Percentiles rank a stretch among this genome's conserved stretches.
Conservation (phyloP, 2,329 filamentous ascomycete species). For the Pseudofabraea citricarpa region DNA sequence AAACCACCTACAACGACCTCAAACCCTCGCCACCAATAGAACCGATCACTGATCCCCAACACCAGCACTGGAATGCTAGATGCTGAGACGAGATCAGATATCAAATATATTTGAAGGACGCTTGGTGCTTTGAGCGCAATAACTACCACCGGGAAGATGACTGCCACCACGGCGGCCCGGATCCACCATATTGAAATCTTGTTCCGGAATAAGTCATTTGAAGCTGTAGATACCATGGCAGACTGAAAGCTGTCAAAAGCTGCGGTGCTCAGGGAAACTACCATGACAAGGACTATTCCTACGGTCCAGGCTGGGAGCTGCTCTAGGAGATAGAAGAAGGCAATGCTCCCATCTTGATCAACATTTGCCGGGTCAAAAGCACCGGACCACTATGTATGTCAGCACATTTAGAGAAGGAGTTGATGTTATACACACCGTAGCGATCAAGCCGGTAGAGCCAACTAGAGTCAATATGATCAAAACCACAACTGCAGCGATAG, state of each 20-base stretch:
- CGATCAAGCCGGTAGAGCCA: conserved; percentile 67
- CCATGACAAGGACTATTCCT: conserved; percentile 76
- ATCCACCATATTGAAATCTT: conserved; percentile 71
- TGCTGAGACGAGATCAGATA: conserved; percentile 74
- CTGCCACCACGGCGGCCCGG: conserved; percentile 60
- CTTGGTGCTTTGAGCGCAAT: conserved; percentile 70
- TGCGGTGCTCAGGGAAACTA: conserved; percentile 69
- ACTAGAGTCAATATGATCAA: conserved; percentile 69
- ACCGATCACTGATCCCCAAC: conserved; percentile 61
- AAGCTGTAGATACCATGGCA: conserved; percentile 79
- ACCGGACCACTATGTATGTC: conserved; percentile 56
- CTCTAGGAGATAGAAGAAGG: conserved; percentile 71
- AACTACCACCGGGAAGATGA: conserved; percentile 71
- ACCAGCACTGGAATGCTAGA: conserved; percentile 70
- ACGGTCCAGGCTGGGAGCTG: conserved; percentile 76
- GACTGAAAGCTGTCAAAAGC: conserved; percentile 78
- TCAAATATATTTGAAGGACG: conserved; percentile 77
- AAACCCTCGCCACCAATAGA: conserved; percentile 74
- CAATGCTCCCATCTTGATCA: conserved; percentile 57
- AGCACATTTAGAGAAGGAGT: not conserved
- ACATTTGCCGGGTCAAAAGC: conserved; percentile 58
- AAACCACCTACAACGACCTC: conserved; percentile 76
- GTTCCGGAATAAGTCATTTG: conserved; percentile 83
- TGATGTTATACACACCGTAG: conserved; percentile 35
- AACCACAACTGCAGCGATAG: conserved; percentile 60